These are phyloP conservation scores for Pelargonium australe DNA, from an alignment of 441 rosid species.

Conservation along the genomic window DNA sequence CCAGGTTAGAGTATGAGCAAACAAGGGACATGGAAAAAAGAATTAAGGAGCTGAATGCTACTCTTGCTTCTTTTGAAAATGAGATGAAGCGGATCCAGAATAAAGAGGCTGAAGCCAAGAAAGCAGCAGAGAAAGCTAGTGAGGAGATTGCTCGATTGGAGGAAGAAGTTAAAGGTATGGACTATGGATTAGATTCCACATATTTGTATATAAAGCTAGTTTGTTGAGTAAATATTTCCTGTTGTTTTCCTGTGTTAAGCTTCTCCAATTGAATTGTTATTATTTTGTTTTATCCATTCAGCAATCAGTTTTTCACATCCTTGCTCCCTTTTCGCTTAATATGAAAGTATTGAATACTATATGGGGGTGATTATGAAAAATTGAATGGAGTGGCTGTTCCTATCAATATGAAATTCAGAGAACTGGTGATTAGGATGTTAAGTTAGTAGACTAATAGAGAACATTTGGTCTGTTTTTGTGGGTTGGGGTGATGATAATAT, in stretches of 20 bases:
- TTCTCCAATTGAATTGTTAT: neutral
- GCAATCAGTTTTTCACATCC: neutral
- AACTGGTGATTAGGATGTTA: too few species aligned
- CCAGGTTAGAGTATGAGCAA: conserved; percentile 92
- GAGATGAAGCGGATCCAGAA: conserved; percentile 55
- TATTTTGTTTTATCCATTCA: neutral
- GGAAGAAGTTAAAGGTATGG: conserved; percentile 68
- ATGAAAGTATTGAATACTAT: too few species aligned
- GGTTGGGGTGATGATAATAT: too few species aligned
- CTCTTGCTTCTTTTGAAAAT: conserved; percentile 55
- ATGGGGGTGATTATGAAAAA: too few species aligned
- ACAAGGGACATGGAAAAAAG: conserved; percentile 86
- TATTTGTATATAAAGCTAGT: conserved; percentile 11
- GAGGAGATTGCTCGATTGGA: conserved; percentile 63
- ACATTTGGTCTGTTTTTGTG: too few species aligned
- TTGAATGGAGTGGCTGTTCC: too few species aligned
- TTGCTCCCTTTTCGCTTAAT: neutral
- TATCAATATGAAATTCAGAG: too few species aligned
- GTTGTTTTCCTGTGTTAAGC: neutral
- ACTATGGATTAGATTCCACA: conserved; percentile 29
- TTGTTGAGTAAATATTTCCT: conserved; percentile 1
- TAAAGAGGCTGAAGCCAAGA: conserved; percentile 66
- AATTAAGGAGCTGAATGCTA: conserved; percentile 70
- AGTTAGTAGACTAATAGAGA: too few species aligned
- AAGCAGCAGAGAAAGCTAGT: conserved; percentile 50